A percentile compares a stretch with the other conserved stretches of the same genome.
Conservation (phyloP, 2,329 filamentous ascomycete genomes). For the Botrytis porri region DNA sequence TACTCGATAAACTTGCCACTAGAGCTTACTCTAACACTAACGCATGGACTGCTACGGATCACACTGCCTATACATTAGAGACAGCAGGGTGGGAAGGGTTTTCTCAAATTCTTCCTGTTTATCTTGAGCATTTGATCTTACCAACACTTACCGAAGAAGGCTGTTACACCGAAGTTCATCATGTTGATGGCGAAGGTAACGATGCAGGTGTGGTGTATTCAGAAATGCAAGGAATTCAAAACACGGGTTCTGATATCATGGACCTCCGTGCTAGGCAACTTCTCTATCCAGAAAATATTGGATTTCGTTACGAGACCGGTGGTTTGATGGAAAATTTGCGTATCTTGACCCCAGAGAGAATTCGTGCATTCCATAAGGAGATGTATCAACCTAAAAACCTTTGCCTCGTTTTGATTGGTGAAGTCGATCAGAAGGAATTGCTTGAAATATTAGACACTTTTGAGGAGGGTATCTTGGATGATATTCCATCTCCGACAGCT, state of each 20-base stretch:
- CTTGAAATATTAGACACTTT: constrained; percentile 81
- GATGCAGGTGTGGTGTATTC: constrained; percentile 98
- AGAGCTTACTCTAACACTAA: constrained; percentile 93
- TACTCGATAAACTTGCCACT: constrained; percentile 90
- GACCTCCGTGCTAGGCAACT: constrained; percentile 76
- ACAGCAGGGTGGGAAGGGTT: constrained; percentile 98
- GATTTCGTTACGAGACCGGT: constrained; percentile 97
- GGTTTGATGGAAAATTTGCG: constrained; percentile 92
- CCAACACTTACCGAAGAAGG: constrained; percentile 90
- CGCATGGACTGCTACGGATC: constrained; percentile 94
- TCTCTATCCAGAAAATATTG: constrained; percentile 83
- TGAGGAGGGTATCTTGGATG: constrained; percentile 78
- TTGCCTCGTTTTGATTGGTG: constrained; percentile 86
- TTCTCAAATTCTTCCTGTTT: constrained; percentile 88
- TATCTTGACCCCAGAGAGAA: constrained; percentile 80
- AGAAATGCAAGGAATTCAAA: constrained; percentile 96
- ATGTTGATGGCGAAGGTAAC: constrained; percentile 88
- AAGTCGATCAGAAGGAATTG: constrained; percentile 79
- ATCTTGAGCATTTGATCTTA: constrained; percentile 88
- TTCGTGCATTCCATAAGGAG: constrained; percentile 88
- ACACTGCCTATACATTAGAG: constrained; percentile 93
- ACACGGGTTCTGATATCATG: constrained; percentile 80
- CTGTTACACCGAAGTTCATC: constrained; percentile 94
- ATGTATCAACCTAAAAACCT: constrained; percentile 99
- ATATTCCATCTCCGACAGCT: constrained; percentile 71